Conservation (phyloP, 202 grass and related monocot species). For the Eragrostis tef region DNA sequence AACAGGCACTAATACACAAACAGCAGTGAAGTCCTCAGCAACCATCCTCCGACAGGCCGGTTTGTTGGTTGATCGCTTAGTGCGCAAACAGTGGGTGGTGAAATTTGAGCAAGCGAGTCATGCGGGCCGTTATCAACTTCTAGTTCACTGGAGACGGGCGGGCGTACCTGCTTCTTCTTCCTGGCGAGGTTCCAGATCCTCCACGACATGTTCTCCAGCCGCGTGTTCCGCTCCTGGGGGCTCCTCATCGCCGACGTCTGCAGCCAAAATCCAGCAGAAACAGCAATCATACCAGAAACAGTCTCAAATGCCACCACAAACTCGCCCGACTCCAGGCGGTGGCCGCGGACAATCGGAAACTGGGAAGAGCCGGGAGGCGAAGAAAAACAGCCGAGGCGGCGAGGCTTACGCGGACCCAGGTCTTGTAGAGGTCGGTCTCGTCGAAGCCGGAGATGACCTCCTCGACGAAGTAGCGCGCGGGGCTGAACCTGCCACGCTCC, state of each 20-base stretch:
- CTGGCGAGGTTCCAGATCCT: conserved; percentile 86
- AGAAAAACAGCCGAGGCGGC: not conserved
- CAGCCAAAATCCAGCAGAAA: conserved; percentile 6
- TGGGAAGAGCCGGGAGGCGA: not conserved
- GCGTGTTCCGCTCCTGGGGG: conserved; percentile 65
- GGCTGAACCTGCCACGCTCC: conserved; percentile 81
- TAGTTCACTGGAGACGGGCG: not conserved
- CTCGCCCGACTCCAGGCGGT: not conserved
- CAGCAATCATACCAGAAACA: not conserved
- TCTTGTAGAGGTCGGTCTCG: conserved; percentile 91
- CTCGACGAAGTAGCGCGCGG: conserved; percentile 85
- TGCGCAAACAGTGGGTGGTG: not conserved
- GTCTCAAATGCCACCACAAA: not conserved
- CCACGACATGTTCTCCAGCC: conserved; percentile 92
- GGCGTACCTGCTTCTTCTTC: conserved; percentile 81
- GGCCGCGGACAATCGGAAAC: not conserved
- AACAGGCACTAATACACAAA: not conserved
- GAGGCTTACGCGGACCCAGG: conserved; percentile 67
- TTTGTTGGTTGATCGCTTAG: not conserved
- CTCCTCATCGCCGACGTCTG: conserved; percentile 69
- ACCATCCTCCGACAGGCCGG: not conserved
- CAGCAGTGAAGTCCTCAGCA: not conserved
- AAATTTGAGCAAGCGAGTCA: conserved; percentile 1
- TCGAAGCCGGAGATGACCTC: conserved; percentile 92
- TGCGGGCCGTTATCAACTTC: not conserved